Percentiles rank a stretch among this genome's conserved stretches.
Conservation (phyloP, 495 filamentous ascomycete genomes). For the Aspergillus baeticus region DNA sequence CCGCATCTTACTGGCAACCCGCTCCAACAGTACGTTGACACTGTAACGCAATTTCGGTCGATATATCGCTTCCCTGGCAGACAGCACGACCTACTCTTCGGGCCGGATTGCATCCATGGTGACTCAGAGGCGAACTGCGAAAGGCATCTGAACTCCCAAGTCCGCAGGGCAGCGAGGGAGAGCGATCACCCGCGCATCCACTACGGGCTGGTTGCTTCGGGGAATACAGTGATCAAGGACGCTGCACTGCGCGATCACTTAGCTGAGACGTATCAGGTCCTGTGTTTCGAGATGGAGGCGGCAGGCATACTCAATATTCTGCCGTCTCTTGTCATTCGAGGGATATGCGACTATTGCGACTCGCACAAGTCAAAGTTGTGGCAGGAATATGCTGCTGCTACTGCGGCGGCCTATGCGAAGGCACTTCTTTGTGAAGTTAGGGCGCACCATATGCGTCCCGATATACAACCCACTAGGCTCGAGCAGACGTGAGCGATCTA, state of each 20-base stretch:
- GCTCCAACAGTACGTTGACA: not conserved
- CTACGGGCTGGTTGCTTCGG: slow-evolving; percentile 3
- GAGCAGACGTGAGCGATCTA: no score
- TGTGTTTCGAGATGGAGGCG: slow-evolving; percentile 11
- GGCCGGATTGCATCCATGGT: not conserved
- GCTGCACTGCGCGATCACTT: not conserved
- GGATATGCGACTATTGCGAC: not conserved
- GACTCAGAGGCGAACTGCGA: not conserved
- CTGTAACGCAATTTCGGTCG: not conserved
- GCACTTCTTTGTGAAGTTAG: no score
- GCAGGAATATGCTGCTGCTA: no score
- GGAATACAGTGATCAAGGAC: slow-evolving; percentile 5
- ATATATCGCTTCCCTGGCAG: not conserved
- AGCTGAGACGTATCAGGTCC: not conserved
- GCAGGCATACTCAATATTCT: not conserved
- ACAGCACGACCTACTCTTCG: slow-evolving; percentile 6
- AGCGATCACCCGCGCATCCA: not conserved
- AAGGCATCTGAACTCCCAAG: not conserved
- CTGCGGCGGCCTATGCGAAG: no score
- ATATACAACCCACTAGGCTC: no score
- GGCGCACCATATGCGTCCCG: no score
- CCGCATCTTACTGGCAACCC: not conserved
- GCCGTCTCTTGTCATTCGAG: slow-evolving; percentile 3
- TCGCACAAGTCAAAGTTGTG: no score
- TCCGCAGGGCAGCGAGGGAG: not conserved